Evolutionary conservation across 306 rosid genomes (phyloP).

Genomic region (Trichosanthes truncata): DNA sequence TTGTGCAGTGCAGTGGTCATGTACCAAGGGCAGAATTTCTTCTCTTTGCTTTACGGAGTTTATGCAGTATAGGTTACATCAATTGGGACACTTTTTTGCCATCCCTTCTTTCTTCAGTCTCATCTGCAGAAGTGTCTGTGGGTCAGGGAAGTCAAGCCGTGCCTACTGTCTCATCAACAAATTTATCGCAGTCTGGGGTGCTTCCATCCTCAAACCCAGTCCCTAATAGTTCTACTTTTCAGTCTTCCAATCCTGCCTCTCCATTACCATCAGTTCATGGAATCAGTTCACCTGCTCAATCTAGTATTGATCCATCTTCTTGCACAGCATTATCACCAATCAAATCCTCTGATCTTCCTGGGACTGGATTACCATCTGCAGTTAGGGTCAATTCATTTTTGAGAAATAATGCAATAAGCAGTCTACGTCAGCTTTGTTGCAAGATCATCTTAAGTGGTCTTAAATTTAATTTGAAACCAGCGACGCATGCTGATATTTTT

Average conservation of each 20-base stretch:
- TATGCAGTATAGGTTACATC: constrained; percentile 64
- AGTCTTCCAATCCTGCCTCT: constrained; percentile 85
- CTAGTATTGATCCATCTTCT: constrained; percentile 52
- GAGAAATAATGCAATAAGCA: constrained; percentile 71
- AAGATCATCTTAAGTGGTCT: constrained; percentile 86
- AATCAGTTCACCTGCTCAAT: constrained; percentile 81
- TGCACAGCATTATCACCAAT: constrained; percentile 61
- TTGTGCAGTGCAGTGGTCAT: constrained; percentile 82
- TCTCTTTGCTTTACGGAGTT: constrained; percentile 67
- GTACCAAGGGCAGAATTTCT: constrained; percentile 87
- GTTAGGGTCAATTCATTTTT: constrained; percentile 42
- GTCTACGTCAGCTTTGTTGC: constrained; percentile 97
- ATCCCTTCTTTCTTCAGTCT: constrained; percentile 69
- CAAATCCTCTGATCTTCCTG: constrained; percentile 65
- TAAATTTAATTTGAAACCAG: constrained; percentile 65
- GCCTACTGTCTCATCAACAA: constrained; percentile 47
- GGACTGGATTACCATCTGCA: constrained; percentile 43
- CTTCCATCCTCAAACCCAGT: constrained; percentile 47
- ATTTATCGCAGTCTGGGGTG: constrained; percentile 63
- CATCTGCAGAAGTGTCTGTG: constrained; percentile 54
- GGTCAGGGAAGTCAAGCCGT: constrained; percentile 62
- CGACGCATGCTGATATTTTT: constrained; percentile 67
- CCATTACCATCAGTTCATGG: constrained; percentile 73
- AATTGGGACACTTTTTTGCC: constrained; percentile 92
- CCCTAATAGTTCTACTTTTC: constrained; percentile 56